phyloP scores from a whole-genome alignment of 768 basidiomycete species.

The Leccinellum rugosiceps region DNA sequence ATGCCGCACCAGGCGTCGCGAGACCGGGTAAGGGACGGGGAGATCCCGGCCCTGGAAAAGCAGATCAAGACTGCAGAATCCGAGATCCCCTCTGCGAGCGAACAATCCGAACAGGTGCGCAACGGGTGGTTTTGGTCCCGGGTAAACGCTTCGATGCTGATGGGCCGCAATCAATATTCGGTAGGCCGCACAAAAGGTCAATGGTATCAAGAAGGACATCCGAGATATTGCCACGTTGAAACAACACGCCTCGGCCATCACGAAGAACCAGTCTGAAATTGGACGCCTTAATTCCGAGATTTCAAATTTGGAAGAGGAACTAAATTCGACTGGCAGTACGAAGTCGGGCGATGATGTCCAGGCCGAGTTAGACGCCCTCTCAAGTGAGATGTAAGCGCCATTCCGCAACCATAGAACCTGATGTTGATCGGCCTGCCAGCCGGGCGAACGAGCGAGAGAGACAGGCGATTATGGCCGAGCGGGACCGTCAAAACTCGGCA shows the following conservation, averaged over 20 bases:
- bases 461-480: slow-evolving; percentile 52
- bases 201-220: slow-evolving; percentile 52
- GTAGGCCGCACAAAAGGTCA: slow-evolving; percentile 53
- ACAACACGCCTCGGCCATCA: slow-evolving; percentile 56
- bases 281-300: slow-evolving; percentile 61
- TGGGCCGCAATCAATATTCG: background rate
- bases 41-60: slow-evolving; percentile 65
- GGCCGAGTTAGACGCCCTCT: slow-evolving; percentile 62
- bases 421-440: background rate
- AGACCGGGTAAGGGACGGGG: slow-evolving; percentile 52
- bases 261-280: slow-evolving; percentile 57
- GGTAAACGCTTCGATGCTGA: background rate
- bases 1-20: slow-evolving; percentile 53
- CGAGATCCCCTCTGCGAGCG: slow-evolving; percentile 49
- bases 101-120: slow-evolving; percentile 61
- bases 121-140: background rate
- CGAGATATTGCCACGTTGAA: slow-evolving; percentile 60
- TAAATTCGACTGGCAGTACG: slow-evolving; percentile 68
- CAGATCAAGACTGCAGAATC: slow-evolving; percentile 58
- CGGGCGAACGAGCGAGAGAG: slow-evolving; percentile 66
- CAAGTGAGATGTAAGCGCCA: slow-evolving; percentile 57
- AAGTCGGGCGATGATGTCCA: slow-evolving; percentile 88
- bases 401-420: background rate
- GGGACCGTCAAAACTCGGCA: slow-evolving; percentile 54
- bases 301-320: slow-evolving; percentile 58